These are phyloP conservation scores for Phlyctochytrium bullatum DNA, from an alignment of 192 early-diverging fungal species.

Conservation along the genomic window DNA sequence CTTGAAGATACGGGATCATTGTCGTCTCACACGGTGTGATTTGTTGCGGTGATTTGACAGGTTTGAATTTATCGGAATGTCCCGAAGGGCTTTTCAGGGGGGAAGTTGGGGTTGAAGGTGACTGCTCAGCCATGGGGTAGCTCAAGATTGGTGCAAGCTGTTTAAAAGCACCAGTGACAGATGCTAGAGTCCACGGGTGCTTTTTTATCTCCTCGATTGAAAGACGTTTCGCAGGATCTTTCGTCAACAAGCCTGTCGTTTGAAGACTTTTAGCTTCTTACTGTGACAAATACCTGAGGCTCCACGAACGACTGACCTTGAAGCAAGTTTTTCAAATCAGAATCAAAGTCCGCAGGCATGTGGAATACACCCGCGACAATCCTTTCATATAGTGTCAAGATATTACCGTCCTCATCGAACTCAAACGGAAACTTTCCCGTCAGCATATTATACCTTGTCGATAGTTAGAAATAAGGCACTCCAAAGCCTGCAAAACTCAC, in stretches of 20 bases:
- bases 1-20: slow-evolving; percentile 46
- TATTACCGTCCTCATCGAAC: slow-evolving; percentile 51
- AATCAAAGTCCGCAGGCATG: slow-evolving; percentile 38
- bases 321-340: slow-evolving; percentile 39
- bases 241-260: slow-evolving; percentile 49
- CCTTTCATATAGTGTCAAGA: slow-evolving; percentile 49
- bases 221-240: slow-evolving; percentile 35
- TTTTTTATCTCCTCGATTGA: slow-evolving; percentile 35
- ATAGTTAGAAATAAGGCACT: neutral
- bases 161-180: slow-evolving; percentile 17
- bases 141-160: slow-evolving; percentile 26
- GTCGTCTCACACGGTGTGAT: slow-evolving; percentile 52
- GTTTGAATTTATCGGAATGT: slow-evolving; percentile 8
- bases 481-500: slow-evolving; percentile 20
- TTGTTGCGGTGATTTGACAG: slow-evolving; percentile 15
- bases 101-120: slow-evolving; percentile 5
- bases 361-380: slow-evolving; percentile 43
- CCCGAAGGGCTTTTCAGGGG: neutral
- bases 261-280: too few relatives aligned
- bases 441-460: slow-evolving; percentile 52
- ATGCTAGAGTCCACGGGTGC: slow-evolving; percentile 44
- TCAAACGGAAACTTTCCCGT: slow-evolving; percentile 58
- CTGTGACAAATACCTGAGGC: neutral
- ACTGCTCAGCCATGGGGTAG: slow-evolving; percentile 31
- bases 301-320: slow-evolving; percentile 8